phyloP scores from a whole-genome alignment of 176 grass and related monocot genomes.

The Urochloa ruziziensis region DNA sequence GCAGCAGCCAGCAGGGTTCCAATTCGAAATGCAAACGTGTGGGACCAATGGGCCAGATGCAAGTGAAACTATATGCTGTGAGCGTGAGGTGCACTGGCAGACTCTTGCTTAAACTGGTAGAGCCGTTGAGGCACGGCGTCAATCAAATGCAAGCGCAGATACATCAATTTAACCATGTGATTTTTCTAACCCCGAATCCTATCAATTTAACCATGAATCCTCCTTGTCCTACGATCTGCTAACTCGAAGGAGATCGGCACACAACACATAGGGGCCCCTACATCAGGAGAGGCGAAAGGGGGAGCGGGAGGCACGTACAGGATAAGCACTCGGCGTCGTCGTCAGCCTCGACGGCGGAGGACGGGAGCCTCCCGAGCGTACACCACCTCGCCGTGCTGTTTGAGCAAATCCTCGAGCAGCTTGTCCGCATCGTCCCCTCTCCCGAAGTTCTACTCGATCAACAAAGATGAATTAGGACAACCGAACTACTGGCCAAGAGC shows the following conservation, averaged over 20 bases:
- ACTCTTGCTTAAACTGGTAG: not conserved
- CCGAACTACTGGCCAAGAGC: no score
- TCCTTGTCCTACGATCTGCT: not conserved
- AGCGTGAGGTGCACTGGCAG: not conserved
- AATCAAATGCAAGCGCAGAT: not conserved
- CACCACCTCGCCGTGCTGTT: constrained; percentile 87
- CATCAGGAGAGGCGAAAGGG: not conserved
- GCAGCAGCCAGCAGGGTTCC: not conserved
- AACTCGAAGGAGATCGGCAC: not conserved
- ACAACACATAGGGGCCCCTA: not conserved
- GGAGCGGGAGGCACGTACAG: constrained; percentile 40
- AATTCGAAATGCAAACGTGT: not conserved
- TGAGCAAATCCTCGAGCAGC: constrained; percentile 87
- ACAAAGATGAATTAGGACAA: not conserved
- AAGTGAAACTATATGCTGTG: not conserved
- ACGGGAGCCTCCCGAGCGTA: constrained; percentile 40
- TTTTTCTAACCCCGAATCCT: not conserved
- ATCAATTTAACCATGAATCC: not conserved
- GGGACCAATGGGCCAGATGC: not conserved
- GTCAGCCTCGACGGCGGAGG: constrained; percentile 47
- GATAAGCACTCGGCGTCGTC: constrained; percentile 83
- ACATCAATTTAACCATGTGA: not conserved
- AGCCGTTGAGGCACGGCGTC: not conserved
- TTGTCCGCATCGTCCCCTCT: constrained; percentile 59
- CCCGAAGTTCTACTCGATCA: constrained; percentile 34